Evolutionary conservation across 2,329 filamentous ascomycete genomes (phyloP).

Genomic region (Coleophoma crateriformis): DNA sequence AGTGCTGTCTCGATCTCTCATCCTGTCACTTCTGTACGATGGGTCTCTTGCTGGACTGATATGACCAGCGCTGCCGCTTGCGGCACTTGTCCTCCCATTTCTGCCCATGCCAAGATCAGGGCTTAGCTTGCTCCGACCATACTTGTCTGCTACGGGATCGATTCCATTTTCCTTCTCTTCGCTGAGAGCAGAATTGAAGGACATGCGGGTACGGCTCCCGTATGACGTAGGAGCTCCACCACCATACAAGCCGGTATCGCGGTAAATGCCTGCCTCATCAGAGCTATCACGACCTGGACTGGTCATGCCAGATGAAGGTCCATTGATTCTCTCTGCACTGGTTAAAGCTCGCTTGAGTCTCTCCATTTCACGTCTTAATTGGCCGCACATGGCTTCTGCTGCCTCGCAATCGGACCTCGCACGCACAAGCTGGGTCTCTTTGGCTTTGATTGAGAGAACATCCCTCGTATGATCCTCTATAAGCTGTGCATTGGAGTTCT

Average conservation of each 20-base stretch:
- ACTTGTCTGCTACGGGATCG: constrained; percentile 18
- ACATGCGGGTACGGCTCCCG: constrained; percentile 32
- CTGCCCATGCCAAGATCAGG: constrained; percentile 19
- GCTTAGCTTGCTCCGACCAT: constrained; percentile 24
- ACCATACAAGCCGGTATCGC: constrained; percentile 35
- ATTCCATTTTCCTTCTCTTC: constrained; percentile 74
- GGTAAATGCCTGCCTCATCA: constrained; percentile 56
- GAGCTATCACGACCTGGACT: constrained; percentile 39
- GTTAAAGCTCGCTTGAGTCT: constrained; percentile 82
- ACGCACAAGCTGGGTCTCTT: constrained; percentile 93
- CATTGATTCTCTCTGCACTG: constrained; percentile 48
- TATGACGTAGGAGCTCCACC: constrained; percentile 14
- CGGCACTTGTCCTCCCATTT: constrained; percentile 23
- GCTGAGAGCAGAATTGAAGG: constrained; percentile 59
- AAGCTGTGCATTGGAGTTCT: constrained; percentile 92
- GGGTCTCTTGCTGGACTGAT: constrained; percentile 20
- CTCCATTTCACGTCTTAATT: constrained; percentile 82
- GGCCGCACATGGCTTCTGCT: constrained; percentile 79
- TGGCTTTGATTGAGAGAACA: constrained; percentile 93
- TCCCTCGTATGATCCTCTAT: constrained; percentile 97
- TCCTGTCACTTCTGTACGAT: constrained; percentile 15
- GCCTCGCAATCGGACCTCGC: constrained; percentile 86
- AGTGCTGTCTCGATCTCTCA: constrained; percentile 24
- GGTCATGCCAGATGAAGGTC: constrained; percentile 24
- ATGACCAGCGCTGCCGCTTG: constrained; percentile 24